Base-by-base conservation (phyloP, 2,329 filamentous ascomycete genomes). In the Botryotinia calthae region DNA sequence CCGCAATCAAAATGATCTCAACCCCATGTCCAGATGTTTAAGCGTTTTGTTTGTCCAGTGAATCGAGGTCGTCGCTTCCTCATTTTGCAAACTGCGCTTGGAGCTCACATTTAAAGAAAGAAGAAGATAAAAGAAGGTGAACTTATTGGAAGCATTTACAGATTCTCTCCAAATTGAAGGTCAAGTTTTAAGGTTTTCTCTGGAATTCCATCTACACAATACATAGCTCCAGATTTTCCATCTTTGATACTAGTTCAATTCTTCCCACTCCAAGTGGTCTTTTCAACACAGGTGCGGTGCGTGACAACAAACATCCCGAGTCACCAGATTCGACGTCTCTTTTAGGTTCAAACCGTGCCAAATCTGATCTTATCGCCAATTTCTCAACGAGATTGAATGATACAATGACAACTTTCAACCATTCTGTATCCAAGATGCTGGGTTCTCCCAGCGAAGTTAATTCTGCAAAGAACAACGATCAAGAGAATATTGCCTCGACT, bases 141-240 rank as follows among this genome's bases (percentile, higher is more conserved):
- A 28, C 16, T 4, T 28, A 1, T 4, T 18, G 0, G 7, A 14
- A 56, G 1, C 1, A 1, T 4, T 28, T 1, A 28, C n/a, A 1
- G 1, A 56, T 28, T 18, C n/a, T 51, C 48, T 56, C n/a, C 7
- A 28, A 1, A 18, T 18, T 18, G 0, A 28, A 56, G 51, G 18
- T 18, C 14, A 56, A n/a, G 7, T n/a, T 61, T 61, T n/a, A 18
- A n/a, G 22, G 4, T 40, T 61, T 61, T 9, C 34, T 40, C 51
- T 18, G 51, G 10, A 25, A 10, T n/a, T n/a, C 2, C 6, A 7
- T 34, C 31, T 10, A 12, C 4, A n/a, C 16, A 6, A 20, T 48
- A 20, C 2, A 51, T 20, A 28, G 37, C 31, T 37, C 12, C 4
- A 12, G 10, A 12, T 16, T 3, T 14, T 31, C 31, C 1, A 31